These are phyloP conservation scores for Diplodia seriata DNA, from an alignment of 2,329 filamentous ascomycete genomes.

Conservation along the genomic window DNA sequence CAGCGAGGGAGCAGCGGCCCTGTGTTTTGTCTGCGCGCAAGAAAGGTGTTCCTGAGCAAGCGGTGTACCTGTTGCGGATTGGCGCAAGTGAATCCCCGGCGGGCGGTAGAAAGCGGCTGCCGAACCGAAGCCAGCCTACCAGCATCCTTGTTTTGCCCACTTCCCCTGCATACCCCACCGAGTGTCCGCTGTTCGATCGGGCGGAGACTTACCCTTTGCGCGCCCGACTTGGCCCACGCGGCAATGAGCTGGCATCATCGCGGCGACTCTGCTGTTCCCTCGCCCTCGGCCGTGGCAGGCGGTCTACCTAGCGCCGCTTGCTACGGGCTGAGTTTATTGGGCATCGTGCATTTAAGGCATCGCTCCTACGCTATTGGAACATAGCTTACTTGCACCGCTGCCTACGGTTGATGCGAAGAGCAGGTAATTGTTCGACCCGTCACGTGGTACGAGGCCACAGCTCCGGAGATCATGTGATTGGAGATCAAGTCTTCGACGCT, in stretches of 20 bases:
- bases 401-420: background rate
- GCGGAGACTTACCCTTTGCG: background rate
- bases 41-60: slow-evolving; percentile 30
- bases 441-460: too few species aligned
- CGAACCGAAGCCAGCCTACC: too few species aligned
- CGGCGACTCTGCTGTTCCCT: too few species aligned
- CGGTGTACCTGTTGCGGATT: slow-evolving; percentile 24
- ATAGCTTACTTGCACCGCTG: background rate
- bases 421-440: too few species aligned
- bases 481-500: too few species aligned
- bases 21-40: background rate
- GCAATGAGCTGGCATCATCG: background rate
- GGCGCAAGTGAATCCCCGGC: slow-evolving; percentile 10
- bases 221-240: background rate
- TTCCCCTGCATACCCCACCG: background rate
- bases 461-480: too few species aligned
- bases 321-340: background rate
- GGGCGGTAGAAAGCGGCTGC: background rate
- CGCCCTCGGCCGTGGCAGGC: background rate
- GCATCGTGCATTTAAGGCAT: background rate
- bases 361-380: background rate
- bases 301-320: too few species aligned
- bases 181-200: too few species aligned
- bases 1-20: slow-evolving; percentile 11
- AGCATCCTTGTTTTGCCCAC: background rate